A percentile compares a stretch with the other conserved stretches of the same genome.
Conservation (phyloP, 306 rosid species). For the Prunus dulcis region DNA sequence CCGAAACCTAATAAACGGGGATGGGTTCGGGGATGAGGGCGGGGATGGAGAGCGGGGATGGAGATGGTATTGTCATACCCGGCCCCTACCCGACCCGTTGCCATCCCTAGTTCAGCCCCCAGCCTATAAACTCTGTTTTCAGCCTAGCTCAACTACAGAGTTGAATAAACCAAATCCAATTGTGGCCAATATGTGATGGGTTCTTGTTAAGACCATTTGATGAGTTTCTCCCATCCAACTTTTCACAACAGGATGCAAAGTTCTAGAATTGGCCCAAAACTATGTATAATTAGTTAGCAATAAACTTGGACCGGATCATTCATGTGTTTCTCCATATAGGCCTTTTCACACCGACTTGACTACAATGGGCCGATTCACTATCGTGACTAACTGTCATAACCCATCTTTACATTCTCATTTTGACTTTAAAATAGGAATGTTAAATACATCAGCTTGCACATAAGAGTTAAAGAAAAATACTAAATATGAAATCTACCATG, state of each 20-base stretch:
- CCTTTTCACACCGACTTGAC: background rate
- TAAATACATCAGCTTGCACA: too few relatives aligned
- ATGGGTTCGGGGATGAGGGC: too few relatives aligned
- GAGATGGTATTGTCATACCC: too few relatives aligned
- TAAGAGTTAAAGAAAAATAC: too few relatives aligned
- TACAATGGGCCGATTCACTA: too few relatives aligned
- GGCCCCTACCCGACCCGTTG: too few relatives aligned
- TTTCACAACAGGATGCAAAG: background rate
- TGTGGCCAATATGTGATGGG: background rate
- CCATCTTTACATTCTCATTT: too few relatives aligned
- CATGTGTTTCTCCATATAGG: background rate
- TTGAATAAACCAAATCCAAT: background rate
- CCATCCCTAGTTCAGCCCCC: background rate
- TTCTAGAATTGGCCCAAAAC: background rate
- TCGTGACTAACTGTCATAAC: too few relatives aligned
- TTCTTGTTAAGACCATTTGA: background rate
- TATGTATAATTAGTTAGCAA: background rate
- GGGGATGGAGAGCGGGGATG: too few relatives aligned
- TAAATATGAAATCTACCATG: too few relatives aligned
- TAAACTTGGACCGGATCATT: background rate
- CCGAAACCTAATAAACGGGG: too few relatives aligned
- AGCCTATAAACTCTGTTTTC: background rate
- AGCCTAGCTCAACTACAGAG: background rate
- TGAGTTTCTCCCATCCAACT: background rate
- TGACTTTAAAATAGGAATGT: too few relatives aligned